Conservation (phyloP, 495 filamentous ascomycete species). For the Bombardia bombarda region DNA sequence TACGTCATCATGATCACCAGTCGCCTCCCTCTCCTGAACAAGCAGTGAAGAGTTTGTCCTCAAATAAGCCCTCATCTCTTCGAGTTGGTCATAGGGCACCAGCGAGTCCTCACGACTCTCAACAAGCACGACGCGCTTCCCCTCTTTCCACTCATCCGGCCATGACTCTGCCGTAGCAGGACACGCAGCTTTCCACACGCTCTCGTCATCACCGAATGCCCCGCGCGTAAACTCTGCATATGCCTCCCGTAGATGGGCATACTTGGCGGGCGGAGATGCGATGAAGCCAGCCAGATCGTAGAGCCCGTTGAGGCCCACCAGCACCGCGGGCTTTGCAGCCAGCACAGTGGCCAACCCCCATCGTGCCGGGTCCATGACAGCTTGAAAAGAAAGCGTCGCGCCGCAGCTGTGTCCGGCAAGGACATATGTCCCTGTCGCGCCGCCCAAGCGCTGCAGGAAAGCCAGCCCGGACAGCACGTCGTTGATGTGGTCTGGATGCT, state of each 20-base stretch:
- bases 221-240: conserved; percentile 53
- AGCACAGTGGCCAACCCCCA: conserved; percentile 6
- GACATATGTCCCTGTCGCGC: conserved; percentile 39
- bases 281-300: conserved; percentile 54
- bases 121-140: conserved; percentile 20
- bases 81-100: conserved; percentile 24
- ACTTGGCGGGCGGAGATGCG: conserved; percentile 5
- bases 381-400: conserved; percentile 64
- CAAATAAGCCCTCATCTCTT: conserved; percentile 15
- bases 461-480: conserved; percentile 59
- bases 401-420: conserved; percentile 74
- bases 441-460: conserved; percentile 46
- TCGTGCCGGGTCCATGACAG: conserved; percentile 40
- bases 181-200: conserved; percentile 45
- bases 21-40: conserved; percentile 9
- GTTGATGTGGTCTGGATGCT: conserved; percentile 65
- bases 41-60: conserved; percentile 1
- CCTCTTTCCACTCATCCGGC: conserved; percentile 19
- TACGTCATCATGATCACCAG: conserved; percentile 19
- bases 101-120: conserved; percentile 25
- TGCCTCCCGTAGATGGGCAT: conserved; percentile 38
- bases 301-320: conserved; percentile 49
- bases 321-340: conserved; percentile 11
- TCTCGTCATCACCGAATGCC: conserved; percentile 54
- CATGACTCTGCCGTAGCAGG: conserved; percentile 27